Evolutionary conservation across 176 grass and related monocot genomes (phyloP).

Genomic region (Rhynchospora pubera): DNA sequence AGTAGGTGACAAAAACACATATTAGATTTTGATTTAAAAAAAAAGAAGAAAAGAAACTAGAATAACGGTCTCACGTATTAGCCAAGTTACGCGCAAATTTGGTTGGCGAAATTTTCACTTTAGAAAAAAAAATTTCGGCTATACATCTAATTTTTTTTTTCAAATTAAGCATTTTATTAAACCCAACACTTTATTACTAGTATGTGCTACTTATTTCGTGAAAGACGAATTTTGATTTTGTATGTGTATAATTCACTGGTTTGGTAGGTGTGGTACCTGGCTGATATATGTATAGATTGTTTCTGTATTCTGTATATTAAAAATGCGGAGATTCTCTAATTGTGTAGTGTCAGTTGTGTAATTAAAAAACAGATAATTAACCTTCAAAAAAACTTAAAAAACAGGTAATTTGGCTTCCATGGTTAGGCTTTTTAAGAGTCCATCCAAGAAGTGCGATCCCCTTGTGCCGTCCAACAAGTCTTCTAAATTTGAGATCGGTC

Average conservation of each 20-base stretch:
- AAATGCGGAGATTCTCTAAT: no score
- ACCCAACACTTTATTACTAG: neutral
- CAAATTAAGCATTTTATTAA: neutral
- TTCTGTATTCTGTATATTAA: neutral
- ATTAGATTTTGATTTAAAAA: neutral
- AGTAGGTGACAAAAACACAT: no score
- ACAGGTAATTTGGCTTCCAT: neutral
- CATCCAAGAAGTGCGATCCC: constrained; percentile 18
- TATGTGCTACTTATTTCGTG: neutral
- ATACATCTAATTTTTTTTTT: neutral
- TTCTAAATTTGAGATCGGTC: neutral
- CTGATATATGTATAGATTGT: neutral
- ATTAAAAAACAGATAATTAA: neutral
- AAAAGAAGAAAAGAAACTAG: neutral
- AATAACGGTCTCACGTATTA: neutral
- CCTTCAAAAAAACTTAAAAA: no score
- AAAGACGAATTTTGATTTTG: neutral
- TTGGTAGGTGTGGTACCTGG: neutral
- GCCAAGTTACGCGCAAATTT: neutral
- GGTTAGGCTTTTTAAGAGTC: neutral
- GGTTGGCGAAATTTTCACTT: neutral
- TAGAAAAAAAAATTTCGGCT: neutral
- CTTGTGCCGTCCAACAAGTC: neutral
- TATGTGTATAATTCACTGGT: neutral
- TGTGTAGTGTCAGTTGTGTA: neutral